Evolutionary conservation across 2,329 filamentous ascomycete species (phyloP).

Genomic region (Ophiocordyceps unilateralis): DNA sequence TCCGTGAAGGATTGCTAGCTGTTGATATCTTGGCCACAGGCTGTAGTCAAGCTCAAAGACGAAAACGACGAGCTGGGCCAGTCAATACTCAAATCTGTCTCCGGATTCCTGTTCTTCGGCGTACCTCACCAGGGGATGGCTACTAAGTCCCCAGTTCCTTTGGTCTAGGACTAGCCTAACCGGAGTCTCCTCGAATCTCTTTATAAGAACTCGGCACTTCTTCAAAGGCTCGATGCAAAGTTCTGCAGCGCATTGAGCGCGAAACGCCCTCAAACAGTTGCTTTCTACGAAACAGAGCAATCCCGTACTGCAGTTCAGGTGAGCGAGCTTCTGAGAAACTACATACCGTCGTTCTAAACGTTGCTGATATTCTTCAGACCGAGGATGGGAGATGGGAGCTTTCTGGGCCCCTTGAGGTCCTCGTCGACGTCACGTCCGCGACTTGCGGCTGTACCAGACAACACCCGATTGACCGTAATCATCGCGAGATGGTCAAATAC

Average conservation of each 20-base stretch:
- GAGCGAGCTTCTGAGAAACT: neutral
- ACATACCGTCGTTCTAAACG: neutral
- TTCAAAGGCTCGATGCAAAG: neutral
- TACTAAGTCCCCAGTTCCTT: neutral
- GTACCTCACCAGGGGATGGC: neutral
- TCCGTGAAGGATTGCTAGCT: neutral
- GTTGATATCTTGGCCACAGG: neutral
- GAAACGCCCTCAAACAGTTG: neutral
- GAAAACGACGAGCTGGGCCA: neutral
- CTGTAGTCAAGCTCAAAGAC: neutral
- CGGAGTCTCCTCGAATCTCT: neutral
- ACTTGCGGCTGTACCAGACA: neutral
- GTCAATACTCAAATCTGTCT: neutral
- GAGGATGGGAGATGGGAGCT: neutral
- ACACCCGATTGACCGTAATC: neutral
- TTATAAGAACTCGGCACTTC: neutral
- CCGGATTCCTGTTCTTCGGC: neutral
- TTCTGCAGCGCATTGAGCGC: neutral
- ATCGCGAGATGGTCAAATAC: neutral
- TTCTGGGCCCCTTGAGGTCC: neutral
- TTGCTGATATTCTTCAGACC: neutral
- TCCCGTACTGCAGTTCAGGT: neutral
- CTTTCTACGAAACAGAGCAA: neutral
- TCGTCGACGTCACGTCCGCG: neutral
- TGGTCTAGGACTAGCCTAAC: neutral